Evolutionary conservation across 331 rosid species (phyloP).

Genomic region (Cucumis variabilis): DNA sequence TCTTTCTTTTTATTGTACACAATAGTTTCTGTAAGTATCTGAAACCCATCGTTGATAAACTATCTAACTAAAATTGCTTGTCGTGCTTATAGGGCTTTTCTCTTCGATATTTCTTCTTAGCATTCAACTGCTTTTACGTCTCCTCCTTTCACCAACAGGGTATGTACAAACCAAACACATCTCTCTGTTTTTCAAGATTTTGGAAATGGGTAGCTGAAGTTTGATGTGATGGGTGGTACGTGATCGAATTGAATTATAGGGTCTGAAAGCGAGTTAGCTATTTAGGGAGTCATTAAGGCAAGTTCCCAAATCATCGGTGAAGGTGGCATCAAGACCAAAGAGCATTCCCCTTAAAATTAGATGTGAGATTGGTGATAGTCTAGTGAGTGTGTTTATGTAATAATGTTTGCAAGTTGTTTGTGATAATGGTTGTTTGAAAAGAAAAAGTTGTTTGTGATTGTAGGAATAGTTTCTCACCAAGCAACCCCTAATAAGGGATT

Average conservation of each 20-base stretch:
- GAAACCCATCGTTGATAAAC: not conserved
- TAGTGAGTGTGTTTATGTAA: no score
- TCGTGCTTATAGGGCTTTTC: constrained; percentile 67
- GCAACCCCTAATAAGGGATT: no score
- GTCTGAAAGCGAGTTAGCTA: constrained; percentile 71
- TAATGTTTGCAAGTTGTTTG: no score
- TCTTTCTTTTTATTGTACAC: constrained; percentile 20
- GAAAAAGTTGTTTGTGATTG: no score
- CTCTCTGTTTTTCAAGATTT: not conserved
- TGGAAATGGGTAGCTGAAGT: not conserved
- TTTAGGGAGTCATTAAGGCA: constrained; percentile 80
- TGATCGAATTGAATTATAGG: constrained; percentile 45
- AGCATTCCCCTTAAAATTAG: no score
- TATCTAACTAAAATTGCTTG: constrained; percentile 50
- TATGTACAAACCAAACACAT: constrained; percentile 38
- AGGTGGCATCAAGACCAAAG: no score
- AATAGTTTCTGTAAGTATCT: not conserved
- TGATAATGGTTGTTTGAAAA: no score
- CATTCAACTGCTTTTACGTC: constrained; percentile 61
- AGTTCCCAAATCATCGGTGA: constrained; percentile 60
- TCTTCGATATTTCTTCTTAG: constrained; percentile 67
- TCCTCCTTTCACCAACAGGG: constrained; percentile 80
- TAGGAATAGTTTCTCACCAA: no score
- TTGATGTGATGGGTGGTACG: not conserved
- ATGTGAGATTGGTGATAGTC: no score